Evolutionary conservation across 1,284 basidiomycete species (phyloP).

Genomic region (Laetiporus sulphureus): DNA sequence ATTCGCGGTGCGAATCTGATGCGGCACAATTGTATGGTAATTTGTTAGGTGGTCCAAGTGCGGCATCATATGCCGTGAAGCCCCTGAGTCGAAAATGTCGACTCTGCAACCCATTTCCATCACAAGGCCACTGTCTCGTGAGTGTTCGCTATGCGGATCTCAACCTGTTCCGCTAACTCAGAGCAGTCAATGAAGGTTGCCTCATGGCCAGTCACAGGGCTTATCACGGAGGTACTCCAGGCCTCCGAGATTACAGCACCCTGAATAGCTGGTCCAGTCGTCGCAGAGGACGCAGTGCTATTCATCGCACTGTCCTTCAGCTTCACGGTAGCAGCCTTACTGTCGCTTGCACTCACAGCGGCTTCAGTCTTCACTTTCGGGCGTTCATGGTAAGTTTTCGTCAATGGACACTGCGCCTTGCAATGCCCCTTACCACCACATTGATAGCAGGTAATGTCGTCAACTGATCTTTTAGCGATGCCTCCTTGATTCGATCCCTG

Average conservation of each 20-base stretch:
- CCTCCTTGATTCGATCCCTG: too few relatives aligned
- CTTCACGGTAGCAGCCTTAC: not conserved
- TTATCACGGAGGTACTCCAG: too few relatives aligned
- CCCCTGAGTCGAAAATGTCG: conserved; percentile 1
- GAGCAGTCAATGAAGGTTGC: not conserved
- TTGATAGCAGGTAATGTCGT: not conserved
- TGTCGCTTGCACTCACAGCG: not conserved
- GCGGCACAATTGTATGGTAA: conserved; percentile 15
- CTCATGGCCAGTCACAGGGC: not conserved
- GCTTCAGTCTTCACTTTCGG: not conserved
- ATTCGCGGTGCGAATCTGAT: conserved; percentile 24
- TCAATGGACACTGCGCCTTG: not conserved
- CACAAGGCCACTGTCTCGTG: not conserved
- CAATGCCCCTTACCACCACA: not conserved
- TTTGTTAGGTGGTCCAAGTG: conserved; percentile 16
- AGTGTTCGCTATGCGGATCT: not conserved
- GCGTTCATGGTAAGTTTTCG: not conserved
- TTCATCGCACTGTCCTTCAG: not conserved
- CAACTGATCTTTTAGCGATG: not conserved
- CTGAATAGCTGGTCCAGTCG: too few relatives aligned
- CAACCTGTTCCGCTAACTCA: not conserved
- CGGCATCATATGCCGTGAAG: conserved; percentile 22
- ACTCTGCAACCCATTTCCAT: not conserved
- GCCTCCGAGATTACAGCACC: not conserved
- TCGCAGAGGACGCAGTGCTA: too few relatives aligned